Evolutionary conservation across 345 rosid species (phyloP), one percentile per base, ranked within the genome.

Genomic region (Trapa incisa): DNA sequence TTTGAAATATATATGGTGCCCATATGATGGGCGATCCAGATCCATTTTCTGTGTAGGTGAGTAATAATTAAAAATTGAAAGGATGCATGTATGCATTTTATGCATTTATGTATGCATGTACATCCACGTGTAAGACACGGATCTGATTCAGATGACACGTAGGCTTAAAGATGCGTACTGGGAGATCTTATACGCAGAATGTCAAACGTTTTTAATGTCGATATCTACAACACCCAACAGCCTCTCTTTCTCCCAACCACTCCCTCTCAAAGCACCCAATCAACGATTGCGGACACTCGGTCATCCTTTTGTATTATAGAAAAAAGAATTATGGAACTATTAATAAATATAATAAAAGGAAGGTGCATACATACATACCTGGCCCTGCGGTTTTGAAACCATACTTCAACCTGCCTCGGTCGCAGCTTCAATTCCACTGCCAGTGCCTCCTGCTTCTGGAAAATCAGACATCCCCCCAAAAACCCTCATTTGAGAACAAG

Each of bases 371-470:
- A 22, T 0, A 22, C 29, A 79, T 83, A 93, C 98, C 98, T 88
- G 84, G 98, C 98, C 86, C 98, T 87, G 68, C 98, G 96, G 84
- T 93, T 93, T 77, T 93, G 98, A 81, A 93, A 93, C 98, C 98
- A 93, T 62, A 93, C 98, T 78, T 93, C 98, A 52, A 90, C 94
- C 77, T 93, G 97, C 72, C 98, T 79, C 61, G 96, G 90, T 77
- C 82, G 79, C 73, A 93, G 88, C 84, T 84, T 84, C 87, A 93
- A 71, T 69, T 88, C 83, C 80, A 65, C 60, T 62, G 98, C 94
- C 80, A 93, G 77, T 72, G 81, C 88, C 73, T 87, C 98, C 80
- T 93, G 97, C 73, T 87, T 90, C 98, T 93, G 85, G 75, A 68
- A n/a, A 35, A 13, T 37, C 69, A 39, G 14, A 70, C 62, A 67